These are phyloP conservation scores for Metarhizium anisopliae DNA, from an alignment of 2,329 filamentous ascomycete genomes.

Conservation along the genomic window DNA sequence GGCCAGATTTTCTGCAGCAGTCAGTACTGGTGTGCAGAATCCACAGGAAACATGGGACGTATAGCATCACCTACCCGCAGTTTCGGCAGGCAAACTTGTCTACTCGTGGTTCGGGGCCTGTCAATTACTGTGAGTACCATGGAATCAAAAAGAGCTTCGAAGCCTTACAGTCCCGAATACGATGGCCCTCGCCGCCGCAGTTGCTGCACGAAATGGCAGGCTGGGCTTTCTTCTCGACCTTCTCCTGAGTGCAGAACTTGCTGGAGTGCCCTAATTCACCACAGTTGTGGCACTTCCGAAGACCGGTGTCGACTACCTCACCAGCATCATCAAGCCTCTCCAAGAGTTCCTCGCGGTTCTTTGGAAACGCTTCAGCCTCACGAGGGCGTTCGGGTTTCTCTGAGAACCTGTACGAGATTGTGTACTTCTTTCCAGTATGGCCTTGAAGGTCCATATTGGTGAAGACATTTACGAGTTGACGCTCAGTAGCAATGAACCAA, in stretches of 20 bases:
- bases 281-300: conserved; percentile 56
- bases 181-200: conserved; percentile 55
- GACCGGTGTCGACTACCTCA: conserved; percentile 48
- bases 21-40: conserved; percentile 6
- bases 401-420: conserved; percentile 53
- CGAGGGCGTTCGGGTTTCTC: conserved; percentile 48
- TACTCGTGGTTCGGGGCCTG: conserved; percentile 49
- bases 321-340: conserved; percentile 58
- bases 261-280: conserved; percentile 52
- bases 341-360: conserved; percentile 48
- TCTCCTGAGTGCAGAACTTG: conserved; percentile 53
- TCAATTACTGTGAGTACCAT: conserved; percentile 4
- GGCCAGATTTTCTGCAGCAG: conserved; percentile 35
- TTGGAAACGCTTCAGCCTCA: conserved; percentile 52
- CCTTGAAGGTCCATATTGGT: conserved; percentile 68
- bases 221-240: conserved; percentile 33
- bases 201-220: conserved; percentile 53
- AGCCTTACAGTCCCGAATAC: conserved; percentile 57
- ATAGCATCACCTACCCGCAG: conserved; percentile 40
- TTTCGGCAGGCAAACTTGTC: conserved; percentile 62
- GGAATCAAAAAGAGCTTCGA: background rate
- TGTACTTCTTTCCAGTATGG: conserved; percentile 55
- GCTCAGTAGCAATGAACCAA: conserved; percentile 55
- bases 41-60: background rate
- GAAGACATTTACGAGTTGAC: conserved; percentile 44